Base-by-base conservation (phyloP, 2,329 filamentous ascomycete species). In the Cladobotryum protrusum region DNA sequence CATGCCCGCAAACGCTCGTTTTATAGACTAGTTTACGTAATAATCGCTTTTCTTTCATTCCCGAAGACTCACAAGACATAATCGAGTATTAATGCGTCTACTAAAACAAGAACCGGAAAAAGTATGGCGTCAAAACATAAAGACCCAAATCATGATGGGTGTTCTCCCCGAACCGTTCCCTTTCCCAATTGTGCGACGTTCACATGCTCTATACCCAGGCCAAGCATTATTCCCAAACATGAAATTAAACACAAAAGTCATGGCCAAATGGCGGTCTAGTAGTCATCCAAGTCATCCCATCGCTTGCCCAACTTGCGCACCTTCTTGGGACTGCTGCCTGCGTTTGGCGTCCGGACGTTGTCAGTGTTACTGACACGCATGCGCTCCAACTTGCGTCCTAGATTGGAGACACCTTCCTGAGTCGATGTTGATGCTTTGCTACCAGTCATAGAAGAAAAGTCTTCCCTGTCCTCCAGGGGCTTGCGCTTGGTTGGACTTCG, bases 401-500 rank as follows among this genome's bases (percentile, higher is more conserved):
- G 58, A 43, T 69, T 69, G 6, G 60, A 48, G 45, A 73, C 58
- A 24, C 64, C 62, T 11, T 50, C 45, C 49, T 37, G 60, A 54
- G 18, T 51, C 47, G 20, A 45, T 19, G 11, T 43, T 32, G 8
- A 43, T 20, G 24, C 36, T 14, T 33, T 37, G 15, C 13, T 29
- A 41, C 43, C 45, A 3, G 51, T 15, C n/a, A 57, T 32, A 3
- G 52, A 43, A 1, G 61, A 52, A 4, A 72, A 67, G 54, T 79
- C 77, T 18, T 77, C 76, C 4, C 79, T 67, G 61, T 82, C 79
- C 46, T 70, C 70, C 1, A 82, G 71, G 1, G 79, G 79, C 47
- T 70, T 66, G 34, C 79, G 70, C 67, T 81, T 85, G 3, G 73
- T 80, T 0, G 85, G 85, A 48, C 82, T 89, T 48, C 81, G 76